A percentile compares a stretch with the other conserved stretches of the same genome.
These are phyloP conservation scores for Elaeis guineensis DNA, from an alignment of 176 grass and related monocot genomes.

Conservation along the genomic window DNA sequence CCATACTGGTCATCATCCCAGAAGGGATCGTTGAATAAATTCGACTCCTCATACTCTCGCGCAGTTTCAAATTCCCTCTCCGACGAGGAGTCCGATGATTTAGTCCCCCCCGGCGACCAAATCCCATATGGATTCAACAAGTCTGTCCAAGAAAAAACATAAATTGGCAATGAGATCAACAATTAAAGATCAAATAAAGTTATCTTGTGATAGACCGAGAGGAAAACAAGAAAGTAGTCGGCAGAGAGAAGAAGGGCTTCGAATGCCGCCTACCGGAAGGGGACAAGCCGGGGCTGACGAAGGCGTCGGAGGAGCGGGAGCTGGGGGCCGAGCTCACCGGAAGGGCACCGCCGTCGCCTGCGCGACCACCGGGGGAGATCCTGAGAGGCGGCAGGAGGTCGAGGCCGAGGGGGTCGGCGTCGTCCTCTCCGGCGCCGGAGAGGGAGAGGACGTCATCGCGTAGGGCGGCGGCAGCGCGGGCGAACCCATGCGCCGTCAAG, in stretches of 20 bases:
- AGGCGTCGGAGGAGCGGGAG: constrained; percentile 66
- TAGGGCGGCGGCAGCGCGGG: constrained; percentile 69
- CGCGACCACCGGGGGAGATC: constrained; percentile 28
- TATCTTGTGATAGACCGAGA: too few relatives aligned
- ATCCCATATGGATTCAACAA: constrained; percentile 77
- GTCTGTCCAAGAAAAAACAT: constrained; percentile 25
- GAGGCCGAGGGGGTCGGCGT: not conserved
- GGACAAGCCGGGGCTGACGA: constrained; percentile 80
- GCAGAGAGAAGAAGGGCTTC: too few relatives aligned
- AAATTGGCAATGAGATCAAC: not conserved
- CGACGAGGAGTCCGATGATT: constrained; percentile 65
- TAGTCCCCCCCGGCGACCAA: constrained; percentile 55
- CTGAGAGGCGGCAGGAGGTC: constrained; percentile 27
- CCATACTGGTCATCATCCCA: constrained; percentile 61
- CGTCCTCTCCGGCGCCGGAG: not conserved
- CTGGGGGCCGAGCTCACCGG: constrained; percentile 36
- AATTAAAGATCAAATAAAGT: not conserved
- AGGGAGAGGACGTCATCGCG: constrained; percentile 70
- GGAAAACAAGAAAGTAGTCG: too few relatives aligned
- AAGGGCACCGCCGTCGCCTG: constrained; percentile 5
- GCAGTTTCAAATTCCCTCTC: constrained; percentile 88
- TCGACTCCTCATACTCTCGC: constrained; percentile 60
- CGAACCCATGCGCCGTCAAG: constrained; percentile 73
- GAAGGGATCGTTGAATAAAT: constrained; percentile 73
- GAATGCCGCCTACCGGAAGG: constrained; percentile 47